Conservation (phyloP, 2,329 filamentous ascomycete species). For the Ophiostoma sp. region DNA sequence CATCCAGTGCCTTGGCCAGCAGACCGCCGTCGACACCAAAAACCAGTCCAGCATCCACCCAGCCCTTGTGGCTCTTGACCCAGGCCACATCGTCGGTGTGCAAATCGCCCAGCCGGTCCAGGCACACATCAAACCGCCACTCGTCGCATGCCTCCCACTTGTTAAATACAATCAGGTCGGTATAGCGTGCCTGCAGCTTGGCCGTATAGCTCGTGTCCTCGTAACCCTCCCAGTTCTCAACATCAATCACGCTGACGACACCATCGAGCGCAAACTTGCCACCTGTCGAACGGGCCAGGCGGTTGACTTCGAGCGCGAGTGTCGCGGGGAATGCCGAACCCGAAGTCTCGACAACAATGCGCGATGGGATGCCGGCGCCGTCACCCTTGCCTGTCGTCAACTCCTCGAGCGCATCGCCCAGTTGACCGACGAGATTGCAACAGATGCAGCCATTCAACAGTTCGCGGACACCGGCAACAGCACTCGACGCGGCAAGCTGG, state of each 20-base stretch:
- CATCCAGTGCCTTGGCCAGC: constrained; percentile 43
- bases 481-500: constrained; percentile 77
- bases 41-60: constrained; percentile 74
- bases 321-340: constrained; percentile 88
- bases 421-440: constrained; percentile 94
- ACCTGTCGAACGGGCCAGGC: constrained; percentile 67
- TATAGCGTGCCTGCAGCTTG: constrained; percentile 83
- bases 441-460: constrained; percentile 97
- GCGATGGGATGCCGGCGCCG: constrained; percentile 57
- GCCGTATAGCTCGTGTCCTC: constrained; percentile 89
- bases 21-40: constrained; percentile 87
- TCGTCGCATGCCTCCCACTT: constrained; percentile 84
- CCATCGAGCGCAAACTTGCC: constrained; percentile 76
- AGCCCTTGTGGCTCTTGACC: constrained; percentile 81
- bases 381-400: constrained; percentile 51
- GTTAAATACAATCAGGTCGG: constrained; percentile 87
- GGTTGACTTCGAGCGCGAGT: constrained; percentile 85
- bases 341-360: constrained; percentile 91
- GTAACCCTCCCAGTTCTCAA: constrained; percentile 93
- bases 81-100: constrained; percentile 73
- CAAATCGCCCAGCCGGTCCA: constrained; percentile 77
- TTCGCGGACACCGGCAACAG: constrained; percentile 88
- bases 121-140: constrained; percentile 70
- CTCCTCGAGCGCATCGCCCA: constrained; percentile 75
- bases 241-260: constrained; percentile 85